Evolutionary conservation across 1,284 basidiomycete species (phyloP), one percentile per base, ranked within the genome.

Genomic region (Fomitopsis palustris): DNA sequence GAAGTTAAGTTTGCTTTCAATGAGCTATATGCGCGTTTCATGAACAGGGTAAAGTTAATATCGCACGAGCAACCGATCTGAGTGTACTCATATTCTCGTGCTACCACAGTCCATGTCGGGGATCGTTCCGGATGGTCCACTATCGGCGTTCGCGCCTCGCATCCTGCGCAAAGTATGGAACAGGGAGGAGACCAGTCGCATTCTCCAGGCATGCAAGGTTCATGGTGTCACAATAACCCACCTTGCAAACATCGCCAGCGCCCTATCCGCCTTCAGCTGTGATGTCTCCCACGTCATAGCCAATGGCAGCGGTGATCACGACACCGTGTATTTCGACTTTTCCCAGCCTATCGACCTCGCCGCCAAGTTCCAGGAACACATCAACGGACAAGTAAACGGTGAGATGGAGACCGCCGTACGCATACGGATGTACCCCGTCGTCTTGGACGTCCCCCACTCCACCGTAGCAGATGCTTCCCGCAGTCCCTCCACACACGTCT

Each of bases 161-260:
- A 43, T 55, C 9, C 7, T 45, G 31, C 54, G 54, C 19, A 47
- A 57, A 27, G 38, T 42, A 5, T 57, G 56, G 56, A 41, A 47
- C n/a, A 23, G 1, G 7, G 29, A 49, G 14, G 49, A 57, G 37
- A 52, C 49, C 14, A 14, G 10, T 1, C 23, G 19, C 8, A 57
- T 57, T 23, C 37, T 57, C 25, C 47, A 38, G 10, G 56, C 47
- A 4, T 57, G 56, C 38, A 52, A 53, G 21, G 47, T 49, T 9
- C 47, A 33, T 19, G 56, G 49, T 14, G 56, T 57, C 49, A 57
- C 56, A 2, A 37, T 57, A 23, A 57, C 56, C 2, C 47, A 57
- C 4, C 49, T 57, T 27, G 19, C 12, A 21, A 53, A 38, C 16
- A 25, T 49, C 38, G 56, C 56, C 7, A 29, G n/a, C 21, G 56